Conservation (phyloP, 1,284 basidiomycete genomes). For the Cutaneotrichosporon mucoides region DNA sequence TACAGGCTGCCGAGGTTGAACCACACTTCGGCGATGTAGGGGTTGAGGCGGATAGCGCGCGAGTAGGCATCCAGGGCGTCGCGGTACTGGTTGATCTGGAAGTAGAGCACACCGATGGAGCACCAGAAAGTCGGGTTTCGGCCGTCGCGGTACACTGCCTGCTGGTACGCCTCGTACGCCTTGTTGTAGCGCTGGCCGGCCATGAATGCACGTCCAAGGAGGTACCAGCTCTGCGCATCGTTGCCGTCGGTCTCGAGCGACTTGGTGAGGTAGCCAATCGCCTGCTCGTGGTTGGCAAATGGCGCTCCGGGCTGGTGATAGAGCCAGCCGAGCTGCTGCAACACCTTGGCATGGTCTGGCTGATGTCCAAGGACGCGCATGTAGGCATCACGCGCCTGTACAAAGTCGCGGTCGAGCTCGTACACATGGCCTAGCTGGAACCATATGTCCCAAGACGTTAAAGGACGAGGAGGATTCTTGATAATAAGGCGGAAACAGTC, state of each 20-base stretch:
- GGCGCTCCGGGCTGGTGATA: constrained; percentile 91
- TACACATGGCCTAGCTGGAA: constrained; percentile 99
- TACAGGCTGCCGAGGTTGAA: constrained; percentile 96
- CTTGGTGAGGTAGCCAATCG: constrained; percentile 90
- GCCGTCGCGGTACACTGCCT: constrained; percentile 96
- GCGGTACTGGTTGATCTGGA: constrained; percentile 98
- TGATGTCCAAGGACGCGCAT: constrained; percentile 94
- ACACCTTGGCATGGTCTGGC: constrained; percentile 90
- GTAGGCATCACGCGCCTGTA: constrained; percentile 86
- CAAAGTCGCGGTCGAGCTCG: constrained; percentile 55
- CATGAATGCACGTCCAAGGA: constrained; percentile 97
- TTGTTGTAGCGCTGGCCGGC: constrained; percentile 99
- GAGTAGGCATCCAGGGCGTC: constrained; percentile 98
- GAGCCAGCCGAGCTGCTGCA: constrained; percentile 96
- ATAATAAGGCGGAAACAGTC: constrained; percentile 95
- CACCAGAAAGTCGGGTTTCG: constrained; percentile 99
- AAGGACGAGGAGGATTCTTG: constrained; percentile 86
- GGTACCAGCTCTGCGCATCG: constrained; percentile 97
- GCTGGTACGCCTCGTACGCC: constrained; percentile 98
- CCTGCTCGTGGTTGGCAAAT: constrained; percentile 93
- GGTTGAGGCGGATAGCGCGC: constrained; percentile 95
- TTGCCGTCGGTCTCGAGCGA: constrained; percentile 90
- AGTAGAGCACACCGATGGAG: constrained; percentile 97
- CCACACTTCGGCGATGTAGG: constrained; percentile 99
- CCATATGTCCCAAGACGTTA: constrained; percentile 98